These are phyloP conservation scores for Nevesoporus exiguus DNA, from an alignment of 768 basidiomycete species.

Conservation along the genomic window DNA sequence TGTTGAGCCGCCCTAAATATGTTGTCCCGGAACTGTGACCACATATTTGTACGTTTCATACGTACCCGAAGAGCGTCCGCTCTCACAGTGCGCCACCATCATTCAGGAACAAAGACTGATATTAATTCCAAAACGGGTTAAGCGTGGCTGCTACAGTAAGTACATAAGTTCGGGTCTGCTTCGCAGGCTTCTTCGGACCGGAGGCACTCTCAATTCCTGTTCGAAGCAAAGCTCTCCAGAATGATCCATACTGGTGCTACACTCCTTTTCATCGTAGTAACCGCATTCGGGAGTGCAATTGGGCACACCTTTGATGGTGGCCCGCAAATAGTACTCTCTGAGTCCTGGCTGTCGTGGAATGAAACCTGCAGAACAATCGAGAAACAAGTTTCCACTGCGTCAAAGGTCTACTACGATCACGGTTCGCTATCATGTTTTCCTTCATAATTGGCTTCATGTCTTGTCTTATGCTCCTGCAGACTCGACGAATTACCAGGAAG, in stretches of 20 bases:
- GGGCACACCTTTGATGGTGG: background rate
- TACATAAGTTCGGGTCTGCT: too few species aligned
- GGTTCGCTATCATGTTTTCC: background rate
- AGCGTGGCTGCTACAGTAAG: too few species aligned
- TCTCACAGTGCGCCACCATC: too few species aligned
- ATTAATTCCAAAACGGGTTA: too few species aligned
- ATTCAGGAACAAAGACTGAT: too few species aligned
- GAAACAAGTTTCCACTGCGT: background rate
- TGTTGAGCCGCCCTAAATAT: too few species aligned
- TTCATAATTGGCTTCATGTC: background rate
- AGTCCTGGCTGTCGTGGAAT: background rate
- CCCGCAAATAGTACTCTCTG: background rate
- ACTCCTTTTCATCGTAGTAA: background rate
- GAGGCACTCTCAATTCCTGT: too few species aligned
- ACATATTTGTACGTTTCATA: too few species aligned
- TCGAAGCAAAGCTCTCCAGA: background rate
- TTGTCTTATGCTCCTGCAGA: constrained; percentile 4
- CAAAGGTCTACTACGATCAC: background rate
- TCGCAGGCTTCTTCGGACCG: too few species aligned
- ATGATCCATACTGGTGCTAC: background rate
- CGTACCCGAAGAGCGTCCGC: too few species aligned
- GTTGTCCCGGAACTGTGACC: too few species aligned
- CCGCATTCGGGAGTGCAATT: background rate
- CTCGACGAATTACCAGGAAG: constrained; percentile 35
- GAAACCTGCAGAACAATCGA: background rate